A percentile compares a stretch with the other conserved stretches of the same genome.
Evolutionary conservation across 306 rosid genomes (phyloP).

Genomic region (Ormosia emarginata): DNA sequence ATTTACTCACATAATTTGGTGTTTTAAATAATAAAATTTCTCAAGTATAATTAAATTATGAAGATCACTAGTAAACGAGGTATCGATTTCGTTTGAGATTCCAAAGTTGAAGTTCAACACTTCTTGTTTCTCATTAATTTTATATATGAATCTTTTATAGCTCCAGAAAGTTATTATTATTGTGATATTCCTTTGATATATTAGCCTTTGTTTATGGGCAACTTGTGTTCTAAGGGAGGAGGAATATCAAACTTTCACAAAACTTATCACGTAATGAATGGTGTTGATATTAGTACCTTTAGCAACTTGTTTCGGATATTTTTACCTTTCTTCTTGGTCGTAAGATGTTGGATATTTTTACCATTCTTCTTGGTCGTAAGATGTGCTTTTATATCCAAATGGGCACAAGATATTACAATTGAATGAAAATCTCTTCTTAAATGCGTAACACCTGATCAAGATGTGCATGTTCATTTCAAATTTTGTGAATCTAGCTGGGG

Average conservation of each 20-base stretch:
- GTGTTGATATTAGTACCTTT: background rate
- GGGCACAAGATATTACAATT: background rate
- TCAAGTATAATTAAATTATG: background rate
- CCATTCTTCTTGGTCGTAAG: background rate
- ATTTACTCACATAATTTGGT: background rate
- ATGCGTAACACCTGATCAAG: background rate
- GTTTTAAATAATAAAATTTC: background rate
- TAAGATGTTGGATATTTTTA: background rate
- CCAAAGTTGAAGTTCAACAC: background rate
- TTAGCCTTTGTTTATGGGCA: background rate
- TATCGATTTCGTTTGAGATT: background rate
- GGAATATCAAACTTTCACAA: background rate
- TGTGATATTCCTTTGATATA: background rate
- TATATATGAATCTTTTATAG: background rate
- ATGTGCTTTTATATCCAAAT: background rate
- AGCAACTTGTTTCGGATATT: background rate
- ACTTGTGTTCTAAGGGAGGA: background rate
- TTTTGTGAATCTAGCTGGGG: background rate
- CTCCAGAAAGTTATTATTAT: background rate
- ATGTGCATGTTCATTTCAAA: background rate
- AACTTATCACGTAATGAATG: background rate
- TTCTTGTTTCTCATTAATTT: background rate
- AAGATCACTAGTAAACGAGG: background rate
- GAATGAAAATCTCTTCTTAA: background rate
- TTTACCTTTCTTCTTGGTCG: background rate